Base-by-base conservation (phyloP, 805 yeast species). In the Metschnikowia kunwiensis region DNA sequence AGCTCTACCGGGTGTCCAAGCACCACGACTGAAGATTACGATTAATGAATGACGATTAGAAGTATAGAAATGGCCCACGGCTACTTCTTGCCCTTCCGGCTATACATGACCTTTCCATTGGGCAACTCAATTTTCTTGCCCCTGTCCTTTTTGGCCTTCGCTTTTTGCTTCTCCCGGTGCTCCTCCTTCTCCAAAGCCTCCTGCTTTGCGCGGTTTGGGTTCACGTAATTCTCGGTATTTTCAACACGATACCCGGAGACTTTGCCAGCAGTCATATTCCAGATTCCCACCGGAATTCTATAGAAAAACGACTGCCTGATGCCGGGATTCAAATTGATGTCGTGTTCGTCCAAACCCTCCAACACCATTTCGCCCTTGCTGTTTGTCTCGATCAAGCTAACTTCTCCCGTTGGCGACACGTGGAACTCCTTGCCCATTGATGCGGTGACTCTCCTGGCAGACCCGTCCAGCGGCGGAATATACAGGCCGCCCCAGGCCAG, bases 101-200 rank as follows among this genome's bases (percentile, higher is more conserved):
- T 59, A 36, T 64, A 65, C 12, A 76, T 66, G 8, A 75, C 75
- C 51, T 78, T 78, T 1, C 86, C 86, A 50, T 79, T 80, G 7
- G 82, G 82, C 41, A 80, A 61, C 32, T 67, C 75, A 29, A 63
- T 55, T 44, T 68, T 74, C 38, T 69, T 69, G 7, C 75, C 77
- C 33, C 55, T 77, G 30, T 55, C 59, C 16, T 52, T 61, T 13
- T 48, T 51, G 33, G 60, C 57, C 51, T 62, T 63, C 40, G 55
- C 62, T 31, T 49, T 53, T 43, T 60, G 60, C 27, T 49, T 38
- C 22, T 49, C 44, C 13, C 34, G 34, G 21, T 41, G 30, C 9
- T 28, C 27, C n/a, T 30, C 23, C n/a, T 21, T 13, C 20, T 37
- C 37, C 19, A 18, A 19, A 7, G 36, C 32, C 33, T 39, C 39